These are phyloP conservation scores for Penicillium pancosmium DNA, from an alignment of 495 filamentous ascomycete species.

Conservation along the genomic window DNA sequence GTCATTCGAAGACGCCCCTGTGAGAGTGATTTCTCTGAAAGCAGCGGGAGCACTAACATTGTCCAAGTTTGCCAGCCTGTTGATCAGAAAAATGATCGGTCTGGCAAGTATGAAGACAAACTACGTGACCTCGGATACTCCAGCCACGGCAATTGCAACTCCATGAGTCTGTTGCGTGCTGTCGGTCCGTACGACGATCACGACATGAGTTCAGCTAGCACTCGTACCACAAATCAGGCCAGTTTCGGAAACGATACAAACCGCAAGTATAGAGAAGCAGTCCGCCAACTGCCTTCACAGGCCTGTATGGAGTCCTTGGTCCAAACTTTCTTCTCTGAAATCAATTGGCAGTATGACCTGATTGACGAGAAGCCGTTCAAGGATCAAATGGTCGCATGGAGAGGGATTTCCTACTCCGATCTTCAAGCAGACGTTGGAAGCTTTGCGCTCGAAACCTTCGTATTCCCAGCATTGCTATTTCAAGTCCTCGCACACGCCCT, in stretches of 20 bases:
- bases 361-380: constrained; percentile 56
- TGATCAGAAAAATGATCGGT: constrained; percentile 1
- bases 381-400: constrained; percentile 53
- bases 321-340: constrained; percentile 55
- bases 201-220: background rate
- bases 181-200: constrained; percentile 7
- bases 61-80: background rate
- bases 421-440: constrained; percentile 15
- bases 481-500: constrained; percentile 58
- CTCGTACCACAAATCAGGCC: background rate
- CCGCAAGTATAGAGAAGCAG: constrained; percentile 51
- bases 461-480: constrained; percentile 59
- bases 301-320: constrained; percentile 56
- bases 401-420: constrained; percentile 18
- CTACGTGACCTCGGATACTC: constrained; percentile 20
- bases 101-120: constrained; percentile 12
- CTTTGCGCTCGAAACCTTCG: constrained; percentile 13
- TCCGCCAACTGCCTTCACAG: constrained; percentile 55
- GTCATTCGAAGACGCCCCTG: constrained; percentile 1
- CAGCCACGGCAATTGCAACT: constrained; percentile 14
- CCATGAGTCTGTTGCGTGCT: constrained; percentile 17
- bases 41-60: constrained; percentile 6
- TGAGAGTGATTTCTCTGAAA: constrained; percentile 3
- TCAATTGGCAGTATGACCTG: constrained; percentile 62
- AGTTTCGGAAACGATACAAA: constrained; percentile 7